Conservation (phyloP, 257 asterid genomes). For the Nicotiana paniculata region DNA sequence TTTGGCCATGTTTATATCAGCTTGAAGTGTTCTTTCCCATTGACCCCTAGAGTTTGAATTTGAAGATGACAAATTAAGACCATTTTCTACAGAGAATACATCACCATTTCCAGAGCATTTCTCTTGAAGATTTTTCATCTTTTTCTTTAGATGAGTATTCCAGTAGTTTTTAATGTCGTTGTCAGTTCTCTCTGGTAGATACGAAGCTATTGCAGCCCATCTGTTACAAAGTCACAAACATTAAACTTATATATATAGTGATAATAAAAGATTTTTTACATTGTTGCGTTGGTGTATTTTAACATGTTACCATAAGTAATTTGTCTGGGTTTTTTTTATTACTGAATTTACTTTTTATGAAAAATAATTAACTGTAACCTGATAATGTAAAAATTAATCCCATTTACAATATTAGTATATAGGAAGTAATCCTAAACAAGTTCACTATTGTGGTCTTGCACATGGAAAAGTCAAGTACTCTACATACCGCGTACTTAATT, state of each 20-base stretch:
- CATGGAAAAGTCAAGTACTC: too few relatives aligned
- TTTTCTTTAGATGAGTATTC: constrained; percentile 91
- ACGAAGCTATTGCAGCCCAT: constrained; percentile 99
- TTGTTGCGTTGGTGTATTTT: background rate
- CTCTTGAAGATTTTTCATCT: constrained; percentile 45
- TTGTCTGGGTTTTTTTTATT: too few relatives aligned
- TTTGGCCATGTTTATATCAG: constrained; percentile 74
- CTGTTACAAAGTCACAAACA: constrained; percentile 21
- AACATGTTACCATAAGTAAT: background rate
- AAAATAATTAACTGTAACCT: background rate
- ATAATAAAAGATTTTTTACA: background rate
- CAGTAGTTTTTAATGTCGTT: constrained; percentile 91
- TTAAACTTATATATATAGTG: background rate
- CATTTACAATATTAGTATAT: background rate
- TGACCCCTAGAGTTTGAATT: constrained; percentile 43
- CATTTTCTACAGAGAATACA: background rate
- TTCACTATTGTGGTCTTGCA: too few relatives aligned
- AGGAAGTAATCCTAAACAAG: background rate
- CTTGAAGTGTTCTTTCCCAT: constrained; percentile 82
- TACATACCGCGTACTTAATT: too few relatives aligned
- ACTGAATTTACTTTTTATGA: too few relatives aligned
- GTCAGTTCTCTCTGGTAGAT: constrained; percentile 93
- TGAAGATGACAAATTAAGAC: constrained; percentile 25
- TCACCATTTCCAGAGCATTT: constrained; percentile 3
- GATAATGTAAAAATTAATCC: background rate